These are phyloP conservation scores for Globisporangium yorkense DNA, from an alignment of 352 stramenopile genomes.

Conservation along the genomic window DNA sequence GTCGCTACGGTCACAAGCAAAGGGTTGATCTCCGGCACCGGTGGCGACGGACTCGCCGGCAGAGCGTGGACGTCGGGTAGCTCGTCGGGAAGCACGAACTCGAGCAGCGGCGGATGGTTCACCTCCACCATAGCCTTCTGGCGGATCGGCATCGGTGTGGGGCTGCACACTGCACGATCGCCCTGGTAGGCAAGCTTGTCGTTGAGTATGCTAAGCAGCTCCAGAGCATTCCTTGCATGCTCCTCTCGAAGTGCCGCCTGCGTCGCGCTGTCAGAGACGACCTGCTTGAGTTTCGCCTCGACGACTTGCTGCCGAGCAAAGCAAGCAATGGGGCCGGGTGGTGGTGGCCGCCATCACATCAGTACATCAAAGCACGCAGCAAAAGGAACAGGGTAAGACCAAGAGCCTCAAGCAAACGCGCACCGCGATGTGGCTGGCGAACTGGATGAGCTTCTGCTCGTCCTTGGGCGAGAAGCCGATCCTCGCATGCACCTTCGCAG, in stretches of 20 bases:
- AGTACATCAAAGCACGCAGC: too few species aligned
- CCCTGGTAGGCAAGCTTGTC: constrained; percentile 22
- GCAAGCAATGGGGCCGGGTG: not conserved
- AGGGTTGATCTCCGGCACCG: constrained; percentile 11
- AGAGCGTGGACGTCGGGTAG: not conserved
- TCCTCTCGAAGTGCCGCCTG: constrained; percentile 38
- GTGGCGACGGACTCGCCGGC: not conserved
- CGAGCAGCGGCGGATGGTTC: not conserved
- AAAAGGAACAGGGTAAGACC: too few species aligned
- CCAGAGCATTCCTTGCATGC: constrained; percentile 37
- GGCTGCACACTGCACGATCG: not conserved
- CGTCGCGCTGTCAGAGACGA: constrained; percentile 20
- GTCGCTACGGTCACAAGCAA: constrained; percentile 19
- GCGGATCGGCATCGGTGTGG: constrained; percentile 1
- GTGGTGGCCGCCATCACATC: not conserved
- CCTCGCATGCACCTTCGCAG: constrained; percentile 16
- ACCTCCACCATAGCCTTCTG: not conserved
- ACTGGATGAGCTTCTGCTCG: constrained; percentile 60
- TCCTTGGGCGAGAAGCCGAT: constrained; percentile 52
- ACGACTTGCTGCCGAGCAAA: constrained; percentile 29
- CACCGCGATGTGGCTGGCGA: constrained; percentile 50
- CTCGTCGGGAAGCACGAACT: not conserved
- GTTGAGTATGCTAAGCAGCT: constrained; percentile 60
- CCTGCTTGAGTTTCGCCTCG: constrained; percentile 41
- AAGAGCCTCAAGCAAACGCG: not conserved